phyloP scores from a whole-genome alignment of 2,329 filamentous ascomycete genomes.

The Aspergillus texensis region DNA sequence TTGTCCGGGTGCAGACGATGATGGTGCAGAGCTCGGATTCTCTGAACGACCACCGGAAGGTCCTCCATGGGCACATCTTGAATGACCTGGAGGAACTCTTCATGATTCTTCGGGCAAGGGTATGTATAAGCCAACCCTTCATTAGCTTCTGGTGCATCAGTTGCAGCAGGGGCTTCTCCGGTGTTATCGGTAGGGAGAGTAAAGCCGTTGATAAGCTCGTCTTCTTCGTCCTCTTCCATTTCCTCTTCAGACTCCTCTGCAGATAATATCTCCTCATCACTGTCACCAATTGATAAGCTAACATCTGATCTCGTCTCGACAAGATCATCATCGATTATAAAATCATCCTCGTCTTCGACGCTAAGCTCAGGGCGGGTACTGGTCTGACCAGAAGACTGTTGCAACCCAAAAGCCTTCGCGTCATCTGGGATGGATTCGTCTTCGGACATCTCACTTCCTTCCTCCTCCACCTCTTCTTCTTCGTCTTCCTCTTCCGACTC shows the following conservation, averaged over 20 bases:
- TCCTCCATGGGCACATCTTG: constrained; percentile 64
- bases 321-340: constrained; percentile 84
- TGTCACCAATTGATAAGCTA: constrained; percentile 45
- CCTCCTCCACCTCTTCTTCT: constrained; percentile 41
- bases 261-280: constrained; percentile 59
- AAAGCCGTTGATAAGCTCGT: constrained; percentile 73
- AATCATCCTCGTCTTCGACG: constrained; percentile 93
- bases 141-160: constrained; percentile 48
- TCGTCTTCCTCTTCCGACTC: constrained; percentile 56
- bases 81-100: constrained; percentile 70
- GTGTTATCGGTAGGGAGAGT: constrained; percentile 43
- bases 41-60: constrained; percentile 77
- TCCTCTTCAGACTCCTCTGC: constrained; percentile 59
- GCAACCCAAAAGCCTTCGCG: constrained; percentile 64
- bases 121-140: constrained; percentile 77
- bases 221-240: constrained; percentile 56
- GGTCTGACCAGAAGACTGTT: constrained; percentile 49
- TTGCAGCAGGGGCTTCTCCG: constrained; percentile 29
- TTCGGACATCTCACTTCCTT: constrained; percentile 45
- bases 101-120: constrained; percentile 76
- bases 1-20: constrained; percentile 83
- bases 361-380: constrained; percentile 55
- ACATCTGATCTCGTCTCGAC: constrained; percentile 75
- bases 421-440: constrained; percentile 56
- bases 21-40: constrained; percentile 90